Evolutionary conservation across 176 grass and related monocot genomes (phyloP), one percentile per base, ranked within the genome.

Genomic region (Hsuehochloa calcarea): DNA sequence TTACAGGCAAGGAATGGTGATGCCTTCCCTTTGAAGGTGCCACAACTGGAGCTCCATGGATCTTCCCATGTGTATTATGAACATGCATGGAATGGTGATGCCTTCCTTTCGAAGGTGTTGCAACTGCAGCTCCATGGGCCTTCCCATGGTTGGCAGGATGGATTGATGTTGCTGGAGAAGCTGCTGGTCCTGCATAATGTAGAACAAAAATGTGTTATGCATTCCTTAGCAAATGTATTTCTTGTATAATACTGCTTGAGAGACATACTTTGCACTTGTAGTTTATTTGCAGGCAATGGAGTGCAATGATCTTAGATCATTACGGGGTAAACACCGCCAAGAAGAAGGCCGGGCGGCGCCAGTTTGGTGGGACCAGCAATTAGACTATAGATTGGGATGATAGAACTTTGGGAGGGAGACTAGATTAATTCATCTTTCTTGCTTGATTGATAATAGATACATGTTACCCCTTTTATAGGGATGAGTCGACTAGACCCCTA

Each of bases 1-100:
- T 95, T 86, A 58, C 82, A 84, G 88, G 85, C 20, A 79, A 88
- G 58, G 54, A 68, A 34, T 67, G 69, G 39, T 79, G 70, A 84
- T 78, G 85, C 40, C 59, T 85, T 85, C 72, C 66, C 59, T 81
- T 95, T 69, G 41, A 51, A 84, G 90, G 88, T 90, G 70, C 66
- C 43, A 82, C 78, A 84, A 65, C 64, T 86, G 88, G 77, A 87
- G 88, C 45, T 60, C 51, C 70, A 85, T 52, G 51, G 43, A 88
- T 72, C 68, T 63, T 90, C 55, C 67, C 81, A 77, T 86, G 66
- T 46, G 62, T 77, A 81, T 84, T 86, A 88, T 88, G 92, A 66
- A 23, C 70, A 88, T 15, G 74, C 25, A 80, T 72, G 58, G 64
- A 88, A 86, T 86, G 85, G 44, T 63, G 70, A 47, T 63, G 78